Evolutionary conservation across 208 protist genomes (phyloP).

Genomic region (Trypanosoma lewisi): DNA sequence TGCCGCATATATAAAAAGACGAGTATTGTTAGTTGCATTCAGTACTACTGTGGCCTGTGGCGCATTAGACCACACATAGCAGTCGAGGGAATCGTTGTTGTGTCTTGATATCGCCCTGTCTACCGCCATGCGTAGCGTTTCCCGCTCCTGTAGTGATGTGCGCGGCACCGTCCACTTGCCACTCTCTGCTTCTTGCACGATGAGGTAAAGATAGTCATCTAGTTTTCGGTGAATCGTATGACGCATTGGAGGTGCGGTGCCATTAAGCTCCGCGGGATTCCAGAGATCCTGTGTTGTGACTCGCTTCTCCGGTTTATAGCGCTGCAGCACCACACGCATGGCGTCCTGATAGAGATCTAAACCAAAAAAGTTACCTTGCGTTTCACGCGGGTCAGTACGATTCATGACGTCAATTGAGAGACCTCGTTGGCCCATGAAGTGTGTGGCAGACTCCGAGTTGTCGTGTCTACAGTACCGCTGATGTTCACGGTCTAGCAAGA

Average conservation of each 20-base stretch:
- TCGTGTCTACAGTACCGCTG: conserved; percentile 81
- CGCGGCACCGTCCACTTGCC: conserved; percentile 76
- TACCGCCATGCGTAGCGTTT: conserved; percentile 76
- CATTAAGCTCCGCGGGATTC: conserved; percentile 27
- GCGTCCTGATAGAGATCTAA: conserved; percentile 84
- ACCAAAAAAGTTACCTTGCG: conserved; percentile 74
- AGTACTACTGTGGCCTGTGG: conserved; percentile 63
- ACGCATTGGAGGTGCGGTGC: conserved; percentile 36
- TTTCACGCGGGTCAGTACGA: conserved; percentile 64
- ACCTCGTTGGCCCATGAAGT: conserved; percentile 64
- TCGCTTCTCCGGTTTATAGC: conserved; percentile 63
- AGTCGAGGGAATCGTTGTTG: conserved; percentile 55
- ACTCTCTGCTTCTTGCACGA: conserved; percentile 45
- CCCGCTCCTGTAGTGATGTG: conserved; percentile 28
- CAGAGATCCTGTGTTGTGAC: conserved; percentile 52
- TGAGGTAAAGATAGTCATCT: conserved; percentile 81
- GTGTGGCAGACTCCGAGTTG: conserved; percentile 56
- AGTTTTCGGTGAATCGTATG: conserved; percentile 75
- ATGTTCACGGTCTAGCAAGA: conserved; percentile 77
- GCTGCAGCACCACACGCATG: conserved; percentile 69
- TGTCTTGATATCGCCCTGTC: conserved; percentile 57
- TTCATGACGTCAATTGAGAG: conserved; percentile 68
- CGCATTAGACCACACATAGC: conserved; percentile 80
- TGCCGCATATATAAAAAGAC: conserved; percentile 67
- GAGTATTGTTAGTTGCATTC: conserved; percentile 31